These are phyloP conservation scores for Logfia minima DNA, from an alignment of 129 eudicot genomes.

Conservation along the genomic window DNA sequence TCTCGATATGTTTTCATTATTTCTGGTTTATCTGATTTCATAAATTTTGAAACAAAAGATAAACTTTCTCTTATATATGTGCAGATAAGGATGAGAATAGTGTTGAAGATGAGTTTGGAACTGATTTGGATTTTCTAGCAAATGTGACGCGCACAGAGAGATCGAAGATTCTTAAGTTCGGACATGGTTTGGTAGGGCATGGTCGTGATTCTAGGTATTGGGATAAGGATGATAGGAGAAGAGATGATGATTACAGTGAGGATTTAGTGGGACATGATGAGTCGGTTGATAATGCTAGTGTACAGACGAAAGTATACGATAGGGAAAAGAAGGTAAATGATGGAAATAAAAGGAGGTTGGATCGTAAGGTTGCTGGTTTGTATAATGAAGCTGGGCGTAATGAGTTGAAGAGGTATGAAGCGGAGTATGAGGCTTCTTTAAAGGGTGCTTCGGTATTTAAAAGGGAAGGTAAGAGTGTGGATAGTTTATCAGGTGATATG, in stretches of 20 bases:
- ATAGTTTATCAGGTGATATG: slow-evolving; percentile 40
- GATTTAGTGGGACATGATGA: slow-evolving; percentile 50
- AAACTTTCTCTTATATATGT: slow-evolving; percentile 12
- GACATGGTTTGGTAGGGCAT: slow-evolving; percentile 73
- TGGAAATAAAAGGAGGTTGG: slow-evolving; percentile 33
- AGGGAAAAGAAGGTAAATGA: slow-evolving; percentile 33
- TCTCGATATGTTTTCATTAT: too few species aligned
- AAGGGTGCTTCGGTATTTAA: slow-evolving; percentile 44
- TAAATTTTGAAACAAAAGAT: too few species aligned
- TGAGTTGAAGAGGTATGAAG: slow-evolving; percentile 86
- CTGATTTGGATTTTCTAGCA: slow-evolving; percentile 81
- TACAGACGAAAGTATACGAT: slow-evolving; percentile 23
- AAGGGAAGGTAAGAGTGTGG: slow-evolving; percentile 23
- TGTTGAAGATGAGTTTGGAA: slow-evolving; percentile 49
- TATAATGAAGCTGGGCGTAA: slow-evolving; percentile 98
- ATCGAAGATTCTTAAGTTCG: slow-evolving; percentile 66
- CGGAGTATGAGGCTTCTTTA: slow-evolving; percentile 87
- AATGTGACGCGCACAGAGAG: slow-evolving; percentile 75
- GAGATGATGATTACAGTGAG: slow-evolving; percentile 94
- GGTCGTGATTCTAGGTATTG: slow-evolving; percentile 95
- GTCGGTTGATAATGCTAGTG: slow-evolving; percentile 37
- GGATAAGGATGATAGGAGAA: slow-evolving; percentile 97
- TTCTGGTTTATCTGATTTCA: too few species aligned
- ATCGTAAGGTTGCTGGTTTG: slow-evolving; percentile 54
- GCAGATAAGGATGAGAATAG: slow-evolving; percentile 52